Evolutionary conservation across 441 rosid genomes (phyloP).

Genomic region (Manihot esculenta): DNA sequence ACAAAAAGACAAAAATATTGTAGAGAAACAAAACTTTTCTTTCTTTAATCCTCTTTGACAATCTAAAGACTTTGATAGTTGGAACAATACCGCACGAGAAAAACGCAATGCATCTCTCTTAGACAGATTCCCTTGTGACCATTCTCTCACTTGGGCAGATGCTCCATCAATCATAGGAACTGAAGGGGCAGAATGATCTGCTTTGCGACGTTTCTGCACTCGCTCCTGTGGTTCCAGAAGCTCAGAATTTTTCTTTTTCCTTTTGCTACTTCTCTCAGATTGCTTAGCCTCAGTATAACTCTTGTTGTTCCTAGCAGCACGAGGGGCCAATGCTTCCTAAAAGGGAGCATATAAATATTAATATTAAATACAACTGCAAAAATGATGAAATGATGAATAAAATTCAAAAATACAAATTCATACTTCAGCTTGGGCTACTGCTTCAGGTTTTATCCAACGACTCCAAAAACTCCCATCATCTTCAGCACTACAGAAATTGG

Average conservation of each 20-base stretch:
- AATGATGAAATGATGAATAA: neutral
- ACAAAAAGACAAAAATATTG: no score
- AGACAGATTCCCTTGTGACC: conserved; percentile 93
- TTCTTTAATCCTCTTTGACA: neutral
- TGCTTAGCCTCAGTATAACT: conserved; percentile 85
- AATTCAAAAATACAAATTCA: conserved; percentile 26
- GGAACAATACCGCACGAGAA: conserved; percentile 76
- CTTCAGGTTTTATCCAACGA: conserved; percentile 99
- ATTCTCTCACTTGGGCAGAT: conserved; percentile 93
- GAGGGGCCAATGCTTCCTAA: conserved; percentile 93
- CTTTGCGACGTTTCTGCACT: conserved; percentile 76
- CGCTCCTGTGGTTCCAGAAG: conserved; percentile 63
- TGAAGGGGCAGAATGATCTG: conserved; percentile 60
- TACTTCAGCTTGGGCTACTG: conserved; percentile 87
- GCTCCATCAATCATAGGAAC: conserved; percentile 88
- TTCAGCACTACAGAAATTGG: conserved; percentile 85
- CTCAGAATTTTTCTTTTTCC: conserved; percentile 84
- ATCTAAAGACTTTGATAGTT: neutral
- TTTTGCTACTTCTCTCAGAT: conserved; percentile 65
- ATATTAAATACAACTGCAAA: neutral
- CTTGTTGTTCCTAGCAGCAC: conserved; percentile 90
- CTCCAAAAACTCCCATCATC: conserved; percentile 99
- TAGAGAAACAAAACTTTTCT: no score
- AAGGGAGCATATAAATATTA: conserved; percentile 19
- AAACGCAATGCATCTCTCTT: conserved; percentile 98